phyloP scores from a whole-genome alignment of 805 yeast species.

The Cyberlindnera lachancei region DNA sequence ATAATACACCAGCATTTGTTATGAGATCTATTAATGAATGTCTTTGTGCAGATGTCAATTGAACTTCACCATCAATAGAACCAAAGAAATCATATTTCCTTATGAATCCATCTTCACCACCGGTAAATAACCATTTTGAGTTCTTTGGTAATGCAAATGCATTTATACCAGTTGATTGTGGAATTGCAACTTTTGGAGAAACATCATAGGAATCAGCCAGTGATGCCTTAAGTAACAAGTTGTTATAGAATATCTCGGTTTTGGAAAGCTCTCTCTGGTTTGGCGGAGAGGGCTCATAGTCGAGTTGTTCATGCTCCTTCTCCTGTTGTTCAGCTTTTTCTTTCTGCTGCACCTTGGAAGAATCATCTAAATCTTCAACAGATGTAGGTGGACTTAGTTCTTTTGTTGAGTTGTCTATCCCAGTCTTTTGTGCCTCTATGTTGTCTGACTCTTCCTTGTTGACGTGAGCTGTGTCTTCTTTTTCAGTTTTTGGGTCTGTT shows the following conservation, averaged over 20 bases:
- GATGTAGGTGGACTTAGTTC: too few relatives aligned
- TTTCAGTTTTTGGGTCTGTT: too few relatives aligned
- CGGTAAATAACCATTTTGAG: constrained; percentile 81
- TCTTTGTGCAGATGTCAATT: constrained; percentile 83
- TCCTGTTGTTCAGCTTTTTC: too few relatives aligned
- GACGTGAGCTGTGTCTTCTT: too few relatives aligned
- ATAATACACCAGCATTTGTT: constrained; percentile 72
- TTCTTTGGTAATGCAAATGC: constrained; percentile 72
- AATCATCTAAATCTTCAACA: too few relatives aligned
- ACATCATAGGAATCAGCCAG: constrained; percentile 57
- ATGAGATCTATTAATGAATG: constrained; percentile 85
- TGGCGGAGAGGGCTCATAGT: too few relatives aligned
- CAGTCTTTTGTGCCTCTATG: too few relatives aligned
- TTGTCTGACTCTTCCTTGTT: too few relatives aligned
- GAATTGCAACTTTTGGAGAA: constrained; percentile 81
- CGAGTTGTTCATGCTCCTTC: too few relatives aligned
- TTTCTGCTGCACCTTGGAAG: too few relatives aligned
- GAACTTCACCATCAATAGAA: constrained; percentile 79
- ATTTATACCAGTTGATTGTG: constrained; percentile 73
- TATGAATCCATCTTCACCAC: constrained; percentile 93
- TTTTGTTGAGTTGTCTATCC: too few relatives aligned
- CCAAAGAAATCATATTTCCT: constrained; percentile 82
- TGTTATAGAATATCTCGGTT: constrained; percentile 22
- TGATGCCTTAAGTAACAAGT: constrained; percentile 36
- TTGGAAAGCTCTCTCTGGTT: too few relatives aligned